phyloP scores from a whole-genome alignment of 1,139 yeast genomes.

The Yamadazyma diospyri region DNA sequence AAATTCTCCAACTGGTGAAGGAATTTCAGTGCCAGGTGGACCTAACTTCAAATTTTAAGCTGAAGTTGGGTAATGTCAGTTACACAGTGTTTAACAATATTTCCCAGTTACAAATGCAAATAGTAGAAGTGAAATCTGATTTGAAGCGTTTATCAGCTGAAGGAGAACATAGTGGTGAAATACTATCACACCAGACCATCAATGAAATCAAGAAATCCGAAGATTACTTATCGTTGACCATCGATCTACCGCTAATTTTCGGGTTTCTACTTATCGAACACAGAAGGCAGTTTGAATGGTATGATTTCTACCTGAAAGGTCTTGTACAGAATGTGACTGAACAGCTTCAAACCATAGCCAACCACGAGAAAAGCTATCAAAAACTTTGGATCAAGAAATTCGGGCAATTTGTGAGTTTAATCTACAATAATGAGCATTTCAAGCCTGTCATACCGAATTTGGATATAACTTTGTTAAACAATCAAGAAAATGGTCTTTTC shows the following conservation, averaged over 20 bases:
- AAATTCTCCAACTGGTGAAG: background rate
- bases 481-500: slow-evolving; percentile 17
- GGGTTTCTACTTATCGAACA: slow-evolving; percentile 74
- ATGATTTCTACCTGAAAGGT: slow-evolving; percentile 48
- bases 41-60: slow-evolving; percentile 20
- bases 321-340: slow-evolving; percentile 54
- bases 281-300: slow-evolving; percentile 69
- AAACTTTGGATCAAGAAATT: slow-evolving; percentile 64
- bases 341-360: slow-evolving; percentile 53
- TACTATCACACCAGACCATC: slow-evolving; percentile 21
- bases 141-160: slow-evolving; percentile 20
- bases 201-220: slow-evolving; percentile 36
- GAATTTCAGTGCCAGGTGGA: slow-evolving; percentile 2
- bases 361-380: slow-evolving; percentile 56
- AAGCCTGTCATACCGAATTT: slow-evolving; percentile 32
- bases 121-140: slow-evolving; percentile 33
- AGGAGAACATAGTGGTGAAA: slow-evolving; percentile 2
- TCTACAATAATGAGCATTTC: slow-evolving; percentile 18
- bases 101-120: slow-evolving; percentile 38
- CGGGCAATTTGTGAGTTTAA: slow-evolving; percentile 40
- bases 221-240: slow-evolving; percentile 49
- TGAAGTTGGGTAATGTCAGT: slow-evolving; percentile 22
- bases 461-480: slow-evolving; percentile 37
- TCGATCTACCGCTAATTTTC: slow-evolving; percentile 76
- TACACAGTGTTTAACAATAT: slow-evolving; percentile 27